These are phyloP conservation scores for Monosporozyma servazzii DNA, from an alignment of 805 yeast species.

Conservation along the genomic window DNA sequence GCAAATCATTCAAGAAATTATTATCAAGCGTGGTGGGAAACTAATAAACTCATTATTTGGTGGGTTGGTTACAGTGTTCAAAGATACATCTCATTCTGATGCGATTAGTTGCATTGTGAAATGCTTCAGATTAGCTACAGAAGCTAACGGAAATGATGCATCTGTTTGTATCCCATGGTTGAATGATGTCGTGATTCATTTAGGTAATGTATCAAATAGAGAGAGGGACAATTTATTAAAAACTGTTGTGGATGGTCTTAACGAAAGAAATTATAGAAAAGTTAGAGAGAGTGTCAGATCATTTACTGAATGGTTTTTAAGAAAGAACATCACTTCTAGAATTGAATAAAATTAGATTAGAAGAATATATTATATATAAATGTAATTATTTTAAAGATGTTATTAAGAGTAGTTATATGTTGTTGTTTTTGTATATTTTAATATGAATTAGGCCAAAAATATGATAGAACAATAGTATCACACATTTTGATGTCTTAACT, in stretches of 20 bases:
- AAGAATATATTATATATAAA: background rate
- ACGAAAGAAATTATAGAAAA: conserved; percentile 61
- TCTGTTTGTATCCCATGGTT: conserved; percentile 47
- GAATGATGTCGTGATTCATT: conserved; percentile 34
- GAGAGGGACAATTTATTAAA: conserved; percentile 58
- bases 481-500: conserved; percentile 32
- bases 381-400: background rate
- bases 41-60: conserved; percentile 45
- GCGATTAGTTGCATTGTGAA: conserved; percentile 67
- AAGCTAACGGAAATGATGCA: conserved; percentile 33
- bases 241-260: conserved; percentile 50
- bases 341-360: conserved; percentile 11
- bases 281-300: conserved; percentile 64
- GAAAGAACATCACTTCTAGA: conserved; percentile 57
- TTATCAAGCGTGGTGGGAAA: conserved; percentile 45
- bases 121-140: conserved; percentile 46
- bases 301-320: conserved; percentile 73
- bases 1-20: conserved; percentile 37
- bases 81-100: conserved; percentile 59
- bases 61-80: conserved; percentile 66
- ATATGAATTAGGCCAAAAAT: background rate
- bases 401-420: background rate
- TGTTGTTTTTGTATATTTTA: background rate
- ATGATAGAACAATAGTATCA: conserved; percentile 4
- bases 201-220: conserved; percentile 54